Percentiles rank a stretch among this genome's conserved stretches.
Evolutionary conservation across 345 rosid species (phyloP).

Genomic region (Lumnitzera littorea): DNA sequence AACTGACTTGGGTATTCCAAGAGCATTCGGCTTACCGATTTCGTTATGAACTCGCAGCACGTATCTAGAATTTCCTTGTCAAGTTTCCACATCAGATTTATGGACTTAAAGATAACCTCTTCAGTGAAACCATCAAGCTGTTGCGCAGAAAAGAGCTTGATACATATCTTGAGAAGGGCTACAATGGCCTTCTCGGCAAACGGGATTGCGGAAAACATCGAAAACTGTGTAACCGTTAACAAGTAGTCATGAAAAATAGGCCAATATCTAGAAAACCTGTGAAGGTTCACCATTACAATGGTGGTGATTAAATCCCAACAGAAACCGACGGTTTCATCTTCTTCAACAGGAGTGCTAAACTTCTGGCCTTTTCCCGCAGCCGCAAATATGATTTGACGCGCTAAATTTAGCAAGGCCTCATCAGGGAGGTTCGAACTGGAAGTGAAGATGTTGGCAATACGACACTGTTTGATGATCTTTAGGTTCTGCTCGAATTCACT

Average conservation of each 20-base stretch:
- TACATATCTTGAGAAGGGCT: slow-evolving; percentile 59
- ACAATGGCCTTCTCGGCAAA: slow-evolving; percentile 69
- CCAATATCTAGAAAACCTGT: slow-evolving; percentile 58
- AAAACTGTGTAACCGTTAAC: slow-evolving; percentile 57
- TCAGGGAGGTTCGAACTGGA: slow-evolving; percentile 44
- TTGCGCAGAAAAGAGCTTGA: slow-evolving; percentile 42
- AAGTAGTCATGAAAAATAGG: slow-evolving; percentile 62
- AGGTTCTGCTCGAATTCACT: slow-evolving; percentile 84
- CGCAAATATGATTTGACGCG: slow-evolving; percentile 74
- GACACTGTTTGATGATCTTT: slow-evolving; percentile 78
- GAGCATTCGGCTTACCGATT: slow-evolving; percentile 55
- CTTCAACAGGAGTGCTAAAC: slow-evolving; percentile 81
- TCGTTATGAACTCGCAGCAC: slow-evolving; percentile 46
- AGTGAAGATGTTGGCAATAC: slow-evolving; percentile 65
- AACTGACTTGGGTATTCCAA: slow-evolving; percentile 49
- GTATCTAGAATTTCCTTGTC: slow-evolving; percentile 83
- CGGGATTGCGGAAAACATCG: slow-evolving; percentile 73
- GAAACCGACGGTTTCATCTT: slow-evolving; percentile 77
- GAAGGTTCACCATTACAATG: slow-evolving; percentile 41
- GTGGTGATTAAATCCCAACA: slow-evolving; percentile 70
- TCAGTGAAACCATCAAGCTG: slow-evolving; percentile 44
- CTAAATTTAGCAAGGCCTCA: slow-evolving; percentile 55
- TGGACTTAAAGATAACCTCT: slow-evolving; percentile 69
- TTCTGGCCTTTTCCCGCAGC: slow-evolving; percentile 95
- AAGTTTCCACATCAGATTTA: slow-evolving; percentile 79